These are phyloP conservation scores for Dendrobium nobile DNA, from an alignment of 106 monocot species.

Conservation along the genomic window DNA sequence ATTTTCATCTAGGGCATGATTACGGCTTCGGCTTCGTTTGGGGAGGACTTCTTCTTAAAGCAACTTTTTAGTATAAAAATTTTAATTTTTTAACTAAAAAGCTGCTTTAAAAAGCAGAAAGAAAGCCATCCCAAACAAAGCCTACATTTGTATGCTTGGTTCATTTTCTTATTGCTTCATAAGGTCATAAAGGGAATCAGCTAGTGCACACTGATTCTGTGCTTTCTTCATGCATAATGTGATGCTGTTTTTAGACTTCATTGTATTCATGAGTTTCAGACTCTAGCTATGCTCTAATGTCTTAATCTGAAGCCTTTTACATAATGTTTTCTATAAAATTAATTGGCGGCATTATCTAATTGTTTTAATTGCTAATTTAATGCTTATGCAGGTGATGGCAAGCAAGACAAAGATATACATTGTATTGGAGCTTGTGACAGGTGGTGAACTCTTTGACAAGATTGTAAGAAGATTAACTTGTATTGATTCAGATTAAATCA, in stretches of 20 bases:
- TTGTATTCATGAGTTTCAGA: background rate
- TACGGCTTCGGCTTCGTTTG: background rate
- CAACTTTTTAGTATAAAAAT: too few species aligned
- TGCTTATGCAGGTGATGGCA: slow-evolving; percentile 70
- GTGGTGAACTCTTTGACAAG: slow-evolving; percentile 92
- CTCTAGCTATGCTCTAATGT: background rate
- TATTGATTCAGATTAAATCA: slow-evolving; percentile 7
- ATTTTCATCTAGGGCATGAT: background rate
- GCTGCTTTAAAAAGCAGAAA: too few species aligned
- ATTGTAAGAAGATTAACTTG: slow-evolving; percentile 46
- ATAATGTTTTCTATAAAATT: background rate
- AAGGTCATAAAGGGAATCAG: background rate
- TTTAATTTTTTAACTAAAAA: too few species aligned
- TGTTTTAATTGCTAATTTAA: background rate
- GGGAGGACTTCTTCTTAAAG: too few species aligned
- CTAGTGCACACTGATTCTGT: background rate
- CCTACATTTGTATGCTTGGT: background rate
- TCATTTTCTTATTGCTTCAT: background rate
- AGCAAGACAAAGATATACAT: slow-evolving; percentile 93
- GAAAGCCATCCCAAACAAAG: too few species aligned
- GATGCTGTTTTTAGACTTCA: background rate
- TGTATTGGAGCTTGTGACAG: slow-evolving; percentile 79
- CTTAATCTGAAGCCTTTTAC: background rate
- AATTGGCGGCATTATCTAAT: background rate
- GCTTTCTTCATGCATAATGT: background rate